Conservation (phyloP, 2,329 filamentous ascomycete species). For the Pseudopithomyces chartarum region DNA sequence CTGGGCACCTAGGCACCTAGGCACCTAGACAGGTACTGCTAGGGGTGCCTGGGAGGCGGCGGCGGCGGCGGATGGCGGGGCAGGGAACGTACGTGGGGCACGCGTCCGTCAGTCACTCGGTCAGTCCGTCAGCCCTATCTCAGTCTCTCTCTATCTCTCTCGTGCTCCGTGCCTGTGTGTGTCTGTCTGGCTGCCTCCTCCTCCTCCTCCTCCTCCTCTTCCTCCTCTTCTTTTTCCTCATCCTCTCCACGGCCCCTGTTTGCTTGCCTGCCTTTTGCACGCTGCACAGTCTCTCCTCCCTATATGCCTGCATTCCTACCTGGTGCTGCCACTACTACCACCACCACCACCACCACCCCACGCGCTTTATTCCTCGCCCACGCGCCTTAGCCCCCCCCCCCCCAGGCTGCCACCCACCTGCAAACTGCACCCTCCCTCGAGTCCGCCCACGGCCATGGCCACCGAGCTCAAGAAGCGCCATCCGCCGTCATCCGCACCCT, state of each 20-base stretch:
- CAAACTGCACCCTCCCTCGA: slow-evolving; percentile 8
- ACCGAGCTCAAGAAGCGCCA: slow-evolving; percentile 38
- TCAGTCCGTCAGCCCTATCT: no score
- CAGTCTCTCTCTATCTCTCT: no score
- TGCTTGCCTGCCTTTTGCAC: neutral
- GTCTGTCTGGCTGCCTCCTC: no score
- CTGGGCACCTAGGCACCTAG: no score
- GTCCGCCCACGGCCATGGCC: slow-evolving; percentile 22
- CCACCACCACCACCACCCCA: neutral
- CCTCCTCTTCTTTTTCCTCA: neutral
- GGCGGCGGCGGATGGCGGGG: no score
- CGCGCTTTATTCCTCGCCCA: neutral
- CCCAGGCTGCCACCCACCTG: slow-evolving; percentile 10
- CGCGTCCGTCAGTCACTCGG: neutral
- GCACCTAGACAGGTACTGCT: no score
- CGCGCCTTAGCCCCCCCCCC: neutral
- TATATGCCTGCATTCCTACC: neutral
- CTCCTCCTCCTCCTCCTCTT: neutral
- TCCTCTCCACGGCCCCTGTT: no score
- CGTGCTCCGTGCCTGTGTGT: no score
- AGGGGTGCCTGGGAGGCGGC: no score
- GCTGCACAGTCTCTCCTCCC: neutral
- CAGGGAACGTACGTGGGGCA: neutral
- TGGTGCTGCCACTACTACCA: neutral
- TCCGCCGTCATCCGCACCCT: slow-evolving; percentile 31